These are phyloP conservation scores for Populus hybrid DNA, from an alignment of 441 rosid genomes.

Conservation along the genomic window DNA sequence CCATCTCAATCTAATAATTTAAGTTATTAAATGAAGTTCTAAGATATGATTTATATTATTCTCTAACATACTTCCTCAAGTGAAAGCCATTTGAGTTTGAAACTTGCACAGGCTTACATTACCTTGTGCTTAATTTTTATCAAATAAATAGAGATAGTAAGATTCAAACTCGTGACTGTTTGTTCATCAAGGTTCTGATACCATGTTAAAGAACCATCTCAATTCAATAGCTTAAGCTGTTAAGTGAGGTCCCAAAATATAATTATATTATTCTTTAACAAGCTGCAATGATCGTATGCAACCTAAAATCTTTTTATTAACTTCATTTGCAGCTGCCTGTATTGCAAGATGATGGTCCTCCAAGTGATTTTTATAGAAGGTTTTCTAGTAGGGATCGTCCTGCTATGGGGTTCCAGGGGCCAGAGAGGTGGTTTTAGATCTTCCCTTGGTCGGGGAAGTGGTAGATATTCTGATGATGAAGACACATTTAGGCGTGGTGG, in stretches of 20 bases:
- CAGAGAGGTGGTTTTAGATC: constrained; percentile 42
- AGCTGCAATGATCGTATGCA: not conserved
- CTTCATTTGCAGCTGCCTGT: constrained; percentile 62
- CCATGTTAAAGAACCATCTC: not conserved
- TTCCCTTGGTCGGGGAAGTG: constrained; percentile 61
- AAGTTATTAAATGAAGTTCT: too few relatives aligned
- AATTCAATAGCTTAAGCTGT: too few relatives aligned
- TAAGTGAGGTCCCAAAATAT: too few relatives aligned
- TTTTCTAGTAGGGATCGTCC: constrained; percentile 70
- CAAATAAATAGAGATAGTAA: too few relatives aligned
- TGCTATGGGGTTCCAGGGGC: constrained; percentile 44
- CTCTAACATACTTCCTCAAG: too few relatives aligned
- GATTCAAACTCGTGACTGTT: too few relatives aligned
- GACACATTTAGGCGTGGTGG: constrained; percentile 47
- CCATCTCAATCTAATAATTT: too few relatives aligned
- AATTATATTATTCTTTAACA: not conserved
- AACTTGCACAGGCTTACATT: too few relatives aligned
- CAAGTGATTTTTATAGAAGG: constrained; percentile 76
- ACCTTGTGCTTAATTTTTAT: too few relatives aligned
- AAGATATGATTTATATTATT: too few relatives aligned
- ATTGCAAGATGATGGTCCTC: constrained; percentile 90
- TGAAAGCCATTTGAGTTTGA: too few relatives aligned
- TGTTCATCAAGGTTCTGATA: too few relatives aligned
- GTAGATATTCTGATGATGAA: constrained; percentile 43
- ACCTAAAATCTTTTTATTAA: not conserved